Percentiles rank a stretch among this genome's conserved stretches.
Conservation (phyloP, 768 basidiomycete genomes). For the Russula vinacea region DNA sequence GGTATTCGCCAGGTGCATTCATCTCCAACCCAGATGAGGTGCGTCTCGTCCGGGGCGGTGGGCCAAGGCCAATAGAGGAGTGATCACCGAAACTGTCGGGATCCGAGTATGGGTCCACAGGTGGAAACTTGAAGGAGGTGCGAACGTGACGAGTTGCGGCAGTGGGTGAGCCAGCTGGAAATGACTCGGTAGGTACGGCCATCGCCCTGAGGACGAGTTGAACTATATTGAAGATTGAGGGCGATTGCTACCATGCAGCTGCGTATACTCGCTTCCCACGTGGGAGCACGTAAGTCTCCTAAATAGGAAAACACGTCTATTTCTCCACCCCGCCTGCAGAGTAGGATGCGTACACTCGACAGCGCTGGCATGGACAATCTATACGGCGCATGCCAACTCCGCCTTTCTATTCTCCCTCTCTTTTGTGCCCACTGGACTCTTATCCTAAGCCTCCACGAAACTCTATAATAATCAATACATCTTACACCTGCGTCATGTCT, state of each 20-base stretch:
- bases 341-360: no score
- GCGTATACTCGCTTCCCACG: background rate
- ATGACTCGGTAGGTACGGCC: conserved; percentile 15
- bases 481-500: no score
- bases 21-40: conserved; percentile 21
- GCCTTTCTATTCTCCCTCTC: no score
- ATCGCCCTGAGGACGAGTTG: conserved; percentile 3
- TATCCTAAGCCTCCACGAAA: no score
- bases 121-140: conserved; percentile 40
- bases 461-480: no score
- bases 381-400: no score
- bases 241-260: background rate
- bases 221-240: background rate
- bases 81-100: conserved; percentile 22
- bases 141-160: conserved; percentile 33
- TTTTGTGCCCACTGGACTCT: no score
- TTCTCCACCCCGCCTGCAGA: no score
- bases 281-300: background rate
- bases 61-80: conserved; percentile 34
- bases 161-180: conserved; percentile 33
- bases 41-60: conserved; percentile 30
- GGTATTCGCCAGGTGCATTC: conserved; percentile 14
- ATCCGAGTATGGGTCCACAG: conserved; percentile 24
- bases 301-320: background rate
- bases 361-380: no score